A percentile compares a stretch with the other conserved stretches of the same genome.
Evolutionary conservation across 108 stramenopile species (phyloP).

Genomic region (Aurantiochytrium sp.): DNA sequence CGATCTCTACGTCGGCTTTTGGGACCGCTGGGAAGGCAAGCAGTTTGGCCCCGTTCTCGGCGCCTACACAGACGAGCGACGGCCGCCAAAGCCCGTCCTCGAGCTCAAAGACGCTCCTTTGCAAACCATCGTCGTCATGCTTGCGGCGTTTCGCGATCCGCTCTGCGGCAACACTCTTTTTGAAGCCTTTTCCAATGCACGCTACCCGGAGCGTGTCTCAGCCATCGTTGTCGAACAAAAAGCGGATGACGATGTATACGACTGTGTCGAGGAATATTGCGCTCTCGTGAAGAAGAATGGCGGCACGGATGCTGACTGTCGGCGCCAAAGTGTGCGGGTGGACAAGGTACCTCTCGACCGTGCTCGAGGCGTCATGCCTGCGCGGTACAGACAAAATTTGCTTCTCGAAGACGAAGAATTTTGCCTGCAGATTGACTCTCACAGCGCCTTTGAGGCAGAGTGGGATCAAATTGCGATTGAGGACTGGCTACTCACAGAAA

Average conservation of each 20-base stretch:
- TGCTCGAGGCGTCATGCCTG: neutral
- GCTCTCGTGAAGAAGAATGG: neutral
- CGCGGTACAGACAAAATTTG: neutral
- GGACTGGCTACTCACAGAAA: neutral
- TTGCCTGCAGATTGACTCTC: constrained; percentile 4
- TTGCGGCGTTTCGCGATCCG: neutral
- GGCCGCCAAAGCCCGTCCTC: neutral
- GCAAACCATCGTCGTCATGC: neutral
- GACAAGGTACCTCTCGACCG: neutral
- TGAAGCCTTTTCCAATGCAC: neutral
- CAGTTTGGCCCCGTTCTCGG: neutral
- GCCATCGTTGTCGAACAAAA: neutral
- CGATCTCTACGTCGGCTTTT: neutral
- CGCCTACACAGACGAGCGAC: neutral
- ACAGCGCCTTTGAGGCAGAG: neutral
- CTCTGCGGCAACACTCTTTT: neutral
- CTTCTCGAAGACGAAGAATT: neutral
- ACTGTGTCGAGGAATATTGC: neutral
- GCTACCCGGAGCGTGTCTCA: neutral
- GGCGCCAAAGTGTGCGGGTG: neutral
- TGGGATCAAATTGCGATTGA: neutral
- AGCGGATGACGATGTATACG: neutral
- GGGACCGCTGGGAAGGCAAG: neutral
- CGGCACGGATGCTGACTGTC: neutral
- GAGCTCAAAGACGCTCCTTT: neutral